These are phyloP conservation scores for Macroventuria anomochaeta DNA, from an alignment of 2,329 filamentous ascomycete genomes.

Conservation along the genomic window DNA sequence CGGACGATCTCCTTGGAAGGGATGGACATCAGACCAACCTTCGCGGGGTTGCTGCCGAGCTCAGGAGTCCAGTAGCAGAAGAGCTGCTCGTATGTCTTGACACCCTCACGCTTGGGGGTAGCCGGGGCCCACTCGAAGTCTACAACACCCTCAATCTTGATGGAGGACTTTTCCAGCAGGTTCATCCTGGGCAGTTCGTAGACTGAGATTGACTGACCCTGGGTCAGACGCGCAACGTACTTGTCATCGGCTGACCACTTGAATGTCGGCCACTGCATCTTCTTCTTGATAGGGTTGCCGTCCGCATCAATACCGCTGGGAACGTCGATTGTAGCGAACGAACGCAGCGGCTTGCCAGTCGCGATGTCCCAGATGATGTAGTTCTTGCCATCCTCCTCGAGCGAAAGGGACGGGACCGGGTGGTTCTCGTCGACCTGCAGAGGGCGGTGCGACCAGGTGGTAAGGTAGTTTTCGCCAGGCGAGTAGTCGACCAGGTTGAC, in stretches of 20 bases:
- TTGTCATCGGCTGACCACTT: slow-evolving; percentile 99
- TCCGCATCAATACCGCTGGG: slow-evolving; percentile 68
- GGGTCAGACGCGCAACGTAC: slow-evolving; percentile 91
- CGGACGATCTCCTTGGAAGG: slow-evolving; percentile 93
- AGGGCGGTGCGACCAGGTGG: slow-evolving; percentile 94
- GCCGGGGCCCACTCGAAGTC: slow-evolving; percentile 98
- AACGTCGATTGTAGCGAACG: slow-evolving; percentile 88
- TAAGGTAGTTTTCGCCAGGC: slow-evolving; percentile 87
- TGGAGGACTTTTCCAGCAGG: slow-evolving; percentile 84
- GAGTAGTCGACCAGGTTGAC: slow-evolving; percentile 98
- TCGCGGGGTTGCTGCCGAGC: slow-evolving; percentile 95
- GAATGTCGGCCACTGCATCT: slow-evolving; percentile 98
- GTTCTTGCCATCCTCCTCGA: slow-evolving; percentile 98
- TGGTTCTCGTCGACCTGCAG: slow-evolving; percentile 92
- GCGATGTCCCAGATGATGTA: slow-evolving; percentile 98
- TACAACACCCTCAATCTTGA: slow-evolving; percentile 96
- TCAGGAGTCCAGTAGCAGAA: slow-evolving; percentile 99
- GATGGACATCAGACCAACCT: slow-evolving; percentile 94
- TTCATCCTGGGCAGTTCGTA: slow-evolving; percentile 91
- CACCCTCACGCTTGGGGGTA: slow-evolving; percentile 77
- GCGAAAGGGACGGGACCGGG: slow-evolving; percentile 71
- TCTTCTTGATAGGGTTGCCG: slow-evolving; percentile 77
- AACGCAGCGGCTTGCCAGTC: slow-evolving; percentile 86
- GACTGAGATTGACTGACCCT: slow-evolving; percentile 85
- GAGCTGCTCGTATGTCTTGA: slow-evolving; percentile 93